These are phyloP conservation scores for Pyricularia grisea DNA, from an alignment of 2,329 filamentous ascomycete species.

Conservation along the genomic window DNA sequence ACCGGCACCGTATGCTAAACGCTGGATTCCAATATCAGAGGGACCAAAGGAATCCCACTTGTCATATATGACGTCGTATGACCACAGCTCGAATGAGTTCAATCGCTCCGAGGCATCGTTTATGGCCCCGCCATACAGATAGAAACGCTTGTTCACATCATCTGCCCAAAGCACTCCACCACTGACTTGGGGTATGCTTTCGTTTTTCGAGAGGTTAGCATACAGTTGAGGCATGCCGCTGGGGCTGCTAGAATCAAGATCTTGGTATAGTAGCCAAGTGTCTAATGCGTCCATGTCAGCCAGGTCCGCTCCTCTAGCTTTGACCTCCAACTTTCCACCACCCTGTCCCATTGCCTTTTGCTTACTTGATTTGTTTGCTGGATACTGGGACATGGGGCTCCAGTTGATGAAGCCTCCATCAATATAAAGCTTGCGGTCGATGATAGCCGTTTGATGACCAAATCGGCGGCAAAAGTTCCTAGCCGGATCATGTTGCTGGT, in stretches of 20 bases:
- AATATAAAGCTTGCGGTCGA: slow-evolving; percentile 51
- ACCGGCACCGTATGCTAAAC: slow-evolving; percentile 48
- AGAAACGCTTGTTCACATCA: slow-evolving; percentile 52
- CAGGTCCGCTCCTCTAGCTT: neutral
- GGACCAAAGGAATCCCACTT: slow-evolving; percentile 40
- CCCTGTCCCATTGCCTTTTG: slow-evolving; percentile 6
- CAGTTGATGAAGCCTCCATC: slow-evolving; percentile 52
- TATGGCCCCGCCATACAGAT: slow-evolving; percentile 53
- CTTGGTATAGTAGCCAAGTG: slow-evolving; percentile 45
- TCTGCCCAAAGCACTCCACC: slow-evolving; percentile 49
- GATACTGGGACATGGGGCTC: slow-evolving; percentile 35
- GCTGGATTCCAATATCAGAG: slow-evolving; percentile 27
- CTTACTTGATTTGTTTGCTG: slow-evolving; percentile 47
- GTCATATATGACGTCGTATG: slow-evolving; percentile 47
- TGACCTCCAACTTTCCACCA: neutral
- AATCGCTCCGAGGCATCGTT: slow-evolving; percentile 27
- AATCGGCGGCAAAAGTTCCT: slow-evolving; percentile 43
- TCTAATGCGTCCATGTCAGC: slow-evolving; percentile 24
- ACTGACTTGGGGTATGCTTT: slow-evolving; percentile 37
- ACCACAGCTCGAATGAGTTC: slow-evolving; percentile 36
- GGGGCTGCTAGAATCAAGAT: slow-evolving; percentile 34
- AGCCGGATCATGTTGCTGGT: slow-evolving; percentile 38
- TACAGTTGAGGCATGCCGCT: slow-evolving; percentile 43
- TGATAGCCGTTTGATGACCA: slow-evolving; percentile 50
- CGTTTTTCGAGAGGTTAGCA: slow-evolving; percentile 49